Percentiles rank a stretch among this genome's conserved stretches.
Conservation (phyloP, 495 filamentous ascomycete species). For the Amphirosellinia nigrospora region DNA sequence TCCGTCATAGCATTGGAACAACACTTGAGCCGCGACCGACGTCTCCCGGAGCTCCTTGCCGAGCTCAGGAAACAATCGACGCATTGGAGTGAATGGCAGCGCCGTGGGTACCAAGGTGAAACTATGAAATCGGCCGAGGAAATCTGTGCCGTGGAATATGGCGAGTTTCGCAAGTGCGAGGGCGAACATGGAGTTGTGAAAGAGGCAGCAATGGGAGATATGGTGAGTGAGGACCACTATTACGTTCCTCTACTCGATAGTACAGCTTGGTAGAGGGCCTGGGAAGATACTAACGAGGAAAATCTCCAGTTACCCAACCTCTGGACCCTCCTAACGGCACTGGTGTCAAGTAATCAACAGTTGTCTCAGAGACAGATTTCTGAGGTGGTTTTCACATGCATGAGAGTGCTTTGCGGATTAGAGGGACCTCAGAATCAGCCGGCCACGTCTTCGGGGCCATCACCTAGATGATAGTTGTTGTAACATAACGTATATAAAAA, state of each 20-base stretch:
- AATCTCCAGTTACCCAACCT: conserved; percentile 17
- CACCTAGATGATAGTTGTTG: background rate
- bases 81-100: background rate
- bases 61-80: conserved; percentile 7
- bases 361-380: conserved; percentile 9
- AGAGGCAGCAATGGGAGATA: background rate
- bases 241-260: background rate
- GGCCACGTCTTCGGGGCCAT: background rate
- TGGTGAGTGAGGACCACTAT: conserved; percentile 11
- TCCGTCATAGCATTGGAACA: background rate
- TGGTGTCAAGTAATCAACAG: conserved; percentile 14
- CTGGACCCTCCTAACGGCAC: conserved; percentile 1
- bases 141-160: conserved; percentile 5
- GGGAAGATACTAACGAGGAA: background rate
- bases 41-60: background rate
- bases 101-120: background rate
- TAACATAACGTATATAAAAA: background rate
- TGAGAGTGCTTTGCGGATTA: conserved; percentile 9
- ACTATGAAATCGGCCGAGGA: background rate
- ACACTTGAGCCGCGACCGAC: background rate
- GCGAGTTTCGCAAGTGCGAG: conserved; percentile 5
- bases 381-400: conserved; percentile 2
- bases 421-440: background rate
- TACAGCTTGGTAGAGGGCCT: background rate
- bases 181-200: background rate